A percentile compares a stretch with the other conserved stretches of the same genome.
Evolutionary conservation across 2,329 filamentous ascomycete species (phyloP).

Genomic region (Calonectria hawksworthii): DNA sequence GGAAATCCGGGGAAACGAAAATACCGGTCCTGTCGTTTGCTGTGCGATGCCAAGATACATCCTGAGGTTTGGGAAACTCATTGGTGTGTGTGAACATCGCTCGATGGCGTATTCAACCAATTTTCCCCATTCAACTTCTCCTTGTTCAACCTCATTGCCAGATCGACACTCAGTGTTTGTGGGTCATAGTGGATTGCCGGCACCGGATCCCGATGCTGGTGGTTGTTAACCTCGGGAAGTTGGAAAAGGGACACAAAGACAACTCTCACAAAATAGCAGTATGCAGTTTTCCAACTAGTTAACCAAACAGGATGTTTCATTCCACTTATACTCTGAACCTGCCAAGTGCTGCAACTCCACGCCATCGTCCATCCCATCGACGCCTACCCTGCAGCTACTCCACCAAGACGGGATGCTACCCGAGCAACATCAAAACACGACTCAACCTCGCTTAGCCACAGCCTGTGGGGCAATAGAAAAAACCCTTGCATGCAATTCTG

Average conservation of each 20-base stretch:
- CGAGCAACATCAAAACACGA: neutral
- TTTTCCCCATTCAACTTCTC: no score
- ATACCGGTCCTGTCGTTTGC: slow-evolving; percentile 22
- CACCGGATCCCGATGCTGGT: neutral
- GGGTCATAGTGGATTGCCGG: neutral
- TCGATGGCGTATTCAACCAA: neutral
- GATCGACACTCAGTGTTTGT: neutral
- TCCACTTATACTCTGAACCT: neutral
- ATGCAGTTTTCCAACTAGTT: neutral
- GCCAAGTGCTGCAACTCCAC: neutral
- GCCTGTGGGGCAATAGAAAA: neutral
- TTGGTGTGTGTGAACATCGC: neutral
- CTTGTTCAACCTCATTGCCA: neutral
- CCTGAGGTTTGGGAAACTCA: neutral
- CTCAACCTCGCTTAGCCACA: neutral
- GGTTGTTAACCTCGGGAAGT: neutral
- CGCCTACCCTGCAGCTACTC: neutral
- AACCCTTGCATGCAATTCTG: neutral
- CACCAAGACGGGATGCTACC: neutral
- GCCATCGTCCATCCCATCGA: no score
- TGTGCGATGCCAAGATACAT: neutral
- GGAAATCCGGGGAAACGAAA: slow-evolving; percentile 43
- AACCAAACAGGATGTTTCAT: neutral
- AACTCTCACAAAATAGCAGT: no score
- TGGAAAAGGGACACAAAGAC: neutral